Evolutionary conservation across 371 early-diverging fungal species (phyloP).

Genomic region (Mucor plumbeus): DNA sequence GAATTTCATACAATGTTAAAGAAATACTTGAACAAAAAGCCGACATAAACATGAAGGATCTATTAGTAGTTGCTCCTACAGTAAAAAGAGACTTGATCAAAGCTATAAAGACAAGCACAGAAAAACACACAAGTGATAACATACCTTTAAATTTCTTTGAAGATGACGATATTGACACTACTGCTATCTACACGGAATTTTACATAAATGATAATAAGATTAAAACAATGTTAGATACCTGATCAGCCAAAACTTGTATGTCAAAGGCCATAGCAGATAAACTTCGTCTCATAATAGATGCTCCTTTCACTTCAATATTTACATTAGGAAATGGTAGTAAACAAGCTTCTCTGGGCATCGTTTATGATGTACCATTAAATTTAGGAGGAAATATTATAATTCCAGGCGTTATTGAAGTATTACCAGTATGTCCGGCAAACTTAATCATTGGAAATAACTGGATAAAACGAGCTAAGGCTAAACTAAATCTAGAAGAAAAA

Average conservation of each 20-base stretch:
- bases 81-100: not conserved
- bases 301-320: not conserved
- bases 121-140: not conserved
- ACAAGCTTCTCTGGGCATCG: constrained; percentile 11
- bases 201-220: not conserved
- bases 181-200: constrained; percentile 1
- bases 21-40: not conserved
- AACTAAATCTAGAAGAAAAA: not conserved
- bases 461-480: constrained; percentile 1
- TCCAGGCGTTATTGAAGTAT: constrained; percentile 2
- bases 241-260: constrained; percentile 4
- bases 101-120: not conserved
- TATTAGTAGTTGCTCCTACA: not conserved
- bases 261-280: constrained; percentile 10
- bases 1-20: not conserved
- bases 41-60: not conserved
- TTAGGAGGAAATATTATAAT: not conserved
- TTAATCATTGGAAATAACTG: constrained; percentile 5
- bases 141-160: not conserved
- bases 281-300: not conserved
- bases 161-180: constrained; percentile 12
- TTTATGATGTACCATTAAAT: constrained; percentile 13
- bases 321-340: constrained; percentile 14
- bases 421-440: constrained; percentile 5
- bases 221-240: constrained; percentile 1